Conservation (phyloP, 2,329 filamentous ascomycete species). For the Fusarium sp. region DNA sequence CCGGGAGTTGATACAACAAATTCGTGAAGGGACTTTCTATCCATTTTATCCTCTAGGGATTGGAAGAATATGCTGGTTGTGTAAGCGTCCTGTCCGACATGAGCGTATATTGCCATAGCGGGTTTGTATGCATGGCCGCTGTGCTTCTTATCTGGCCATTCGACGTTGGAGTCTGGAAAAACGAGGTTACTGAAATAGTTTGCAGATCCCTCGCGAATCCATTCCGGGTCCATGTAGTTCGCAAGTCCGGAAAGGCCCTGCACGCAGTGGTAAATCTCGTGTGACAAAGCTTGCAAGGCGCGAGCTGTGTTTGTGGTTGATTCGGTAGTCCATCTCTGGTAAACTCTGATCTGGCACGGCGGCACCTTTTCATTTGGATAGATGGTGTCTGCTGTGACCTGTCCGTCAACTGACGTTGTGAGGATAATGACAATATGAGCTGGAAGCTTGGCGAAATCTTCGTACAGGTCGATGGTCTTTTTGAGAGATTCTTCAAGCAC, state of each 20-base stretch:
- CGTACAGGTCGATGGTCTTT: slow-evolving; percentile 20
- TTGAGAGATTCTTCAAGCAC: slow-evolving; percentile 21
- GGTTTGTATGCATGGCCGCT: slow-evolving; percentile 18
- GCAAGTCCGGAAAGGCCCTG: slow-evolving; percentile 7
- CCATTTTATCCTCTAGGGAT: neutral
- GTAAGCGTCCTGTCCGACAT: slow-evolving; percentile 9
- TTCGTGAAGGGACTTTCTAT: neutral
- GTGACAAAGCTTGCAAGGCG: slow-evolving; percentile 22
- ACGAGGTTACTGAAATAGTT: slow-evolving; percentile 37
- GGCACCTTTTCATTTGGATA: slow-evolving; percentile 11
- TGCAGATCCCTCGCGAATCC: slow-evolving; percentile 28
- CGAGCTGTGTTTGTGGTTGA: slow-evolving; percentile 2
- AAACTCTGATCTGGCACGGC: slow-evolving; percentile 22
- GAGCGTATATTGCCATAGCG: slow-evolving; percentile 26
- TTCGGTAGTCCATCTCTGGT: slow-evolving; percentile 18
- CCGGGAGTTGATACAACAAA: slow-evolving; percentile 22
- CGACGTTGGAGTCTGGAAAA: slow-evolving; percentile 19
- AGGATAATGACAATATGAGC: slow-evolving; percentile 18
- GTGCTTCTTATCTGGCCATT: slow-evolving; percentile 26
- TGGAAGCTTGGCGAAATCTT: slow-evolving; percentile 18
- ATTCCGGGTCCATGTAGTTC: neutral
- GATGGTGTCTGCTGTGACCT: slow-evolving; percentile 3
- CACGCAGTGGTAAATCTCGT: slow-evolving; percentile 38
- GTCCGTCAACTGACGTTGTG: neutral
- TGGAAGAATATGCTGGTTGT: slow-evolving; percentile 31